These are phyloP conservation scores for Handroanthus guayacan DNA, from an alignment of 257 asterid species.

Conservation along the genomic window DNA sequence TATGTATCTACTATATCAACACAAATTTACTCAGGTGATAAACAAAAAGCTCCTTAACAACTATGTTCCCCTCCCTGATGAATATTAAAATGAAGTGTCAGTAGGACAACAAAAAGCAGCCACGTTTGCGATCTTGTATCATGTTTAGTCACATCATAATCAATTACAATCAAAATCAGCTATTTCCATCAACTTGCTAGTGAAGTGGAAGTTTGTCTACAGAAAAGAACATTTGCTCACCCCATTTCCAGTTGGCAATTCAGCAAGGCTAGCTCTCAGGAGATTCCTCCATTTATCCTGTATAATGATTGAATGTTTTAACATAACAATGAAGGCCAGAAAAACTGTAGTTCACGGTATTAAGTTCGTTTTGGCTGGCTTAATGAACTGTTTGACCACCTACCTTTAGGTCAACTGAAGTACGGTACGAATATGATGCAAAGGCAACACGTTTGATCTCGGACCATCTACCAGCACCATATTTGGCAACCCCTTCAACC, in stretches of 20 bases:
- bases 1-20: conserved; percentile 1
- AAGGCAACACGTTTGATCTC: conserved; percentile 91
- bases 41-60: not conserved
- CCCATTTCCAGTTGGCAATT: conserved; percentile 74
- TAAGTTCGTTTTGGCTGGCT: not conserved
- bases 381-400: conserved; percentile 29
- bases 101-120: not conserved
- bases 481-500: conserved; percentile 92
- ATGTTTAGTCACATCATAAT: conserved; percentile 6
- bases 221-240: conserved; percentile 52
- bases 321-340: not conserved
- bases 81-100: not conserved
- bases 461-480: conserved; percentile 99
- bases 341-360: conserved; percentile 6
- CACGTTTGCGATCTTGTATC: not conserved
- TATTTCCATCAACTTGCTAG: conserved; percentile 26
- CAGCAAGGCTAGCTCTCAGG: conserved; percentile 85
- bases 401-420: conserved; percentile 98
- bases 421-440: conserved; percentile 86
- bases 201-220: conserved; percentile 10
- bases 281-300: conserved; percentile 99
- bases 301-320: conserved; percentile 29
- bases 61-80: conserved; percentile 5
- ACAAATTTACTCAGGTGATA: not conserved
- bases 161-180: not conserved